Evolutionary conservation across 345 rosid genomes (phyloP), one percentile per base, ranked within the genome.

Genomic region (Pistacia vera): DNA sequence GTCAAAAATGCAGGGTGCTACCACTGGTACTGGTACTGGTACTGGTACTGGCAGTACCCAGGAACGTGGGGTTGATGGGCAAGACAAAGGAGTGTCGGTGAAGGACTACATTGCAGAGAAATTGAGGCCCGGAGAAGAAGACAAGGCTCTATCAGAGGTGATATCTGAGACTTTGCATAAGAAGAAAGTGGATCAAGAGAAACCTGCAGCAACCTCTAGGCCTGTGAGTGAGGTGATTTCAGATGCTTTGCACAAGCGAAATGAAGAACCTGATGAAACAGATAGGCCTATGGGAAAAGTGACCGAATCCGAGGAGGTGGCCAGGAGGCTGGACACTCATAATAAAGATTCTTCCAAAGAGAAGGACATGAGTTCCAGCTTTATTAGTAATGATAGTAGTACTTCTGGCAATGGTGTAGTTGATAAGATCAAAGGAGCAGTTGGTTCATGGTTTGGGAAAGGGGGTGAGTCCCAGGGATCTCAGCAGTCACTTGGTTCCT

Each of bases 61-160:
- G 51, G 60, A 36, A 59, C 36, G 28, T 1, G 72, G 30, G 14
- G 38, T 28, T 1, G 67, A 60, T 36, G 83, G 65, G 51, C 82
- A 88, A 77, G 88, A 88, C 35, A 87, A 82, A 70, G 90, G 88
- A 46, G 85, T 81, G 8, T 83, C 97, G 0, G 75, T 87, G 65
- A 91, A 62, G 80, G 85, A 80, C 16, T 91, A 88, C 36, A 8
- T 89, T 2, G 78, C 78, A 3, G 94, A 91, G 79, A 95, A 91
- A 73, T 28, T 95, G 59, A 90, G 65, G 87, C 95, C 97, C 0
- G 88, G 95, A 12, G 98, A 91, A 56, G 98, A 84, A 79, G 95
- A 92, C 55, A 88, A 62, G 81, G 94, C 92, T 0, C 80, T 92
- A 16, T 83, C 93, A 1, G 89, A 91, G 62, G 81, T 89, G 58